These are phyloP conservation scores for Eustoma russellianum DNA, from an alignment of 257 asterid genomes.

Conservation along the genomic window DNA sequence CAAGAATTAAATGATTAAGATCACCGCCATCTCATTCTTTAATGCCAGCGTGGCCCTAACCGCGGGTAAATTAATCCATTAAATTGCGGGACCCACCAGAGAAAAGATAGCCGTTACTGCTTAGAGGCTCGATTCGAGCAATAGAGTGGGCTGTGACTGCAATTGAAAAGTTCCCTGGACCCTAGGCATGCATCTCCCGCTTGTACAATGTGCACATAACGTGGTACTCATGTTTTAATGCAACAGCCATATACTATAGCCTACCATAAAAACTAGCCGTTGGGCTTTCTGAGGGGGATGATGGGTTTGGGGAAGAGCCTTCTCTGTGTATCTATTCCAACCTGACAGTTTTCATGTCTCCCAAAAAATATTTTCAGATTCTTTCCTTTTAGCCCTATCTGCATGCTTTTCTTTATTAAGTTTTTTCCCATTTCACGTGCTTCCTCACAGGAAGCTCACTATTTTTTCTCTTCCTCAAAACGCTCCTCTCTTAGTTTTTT, in stretches of 20 bases:
- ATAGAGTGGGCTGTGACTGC: too few relatives aligned
- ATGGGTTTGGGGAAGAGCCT: constrained; percentile 7
- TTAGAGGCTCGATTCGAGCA: constrained; percentile 6
- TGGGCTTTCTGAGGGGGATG: constrained; percentile 14
- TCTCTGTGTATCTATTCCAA: constrained; percentile 14
- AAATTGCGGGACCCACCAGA: constrained; percentile 25
- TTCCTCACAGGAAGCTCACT: constrained; percentile 20
- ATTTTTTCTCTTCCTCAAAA: neutral
- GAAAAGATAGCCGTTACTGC: constrained; percentile 67
- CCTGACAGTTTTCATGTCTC: constrained; percentile 36
- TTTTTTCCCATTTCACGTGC: constrained; percentile 31
- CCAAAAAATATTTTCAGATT: constrained; percentile 15
- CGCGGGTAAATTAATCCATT: too few relatives aligned
- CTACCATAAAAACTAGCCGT: constrained; percentile 70
- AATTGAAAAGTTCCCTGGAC: constrained; percentile 2
- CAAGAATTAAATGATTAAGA: too few relatives aligned
- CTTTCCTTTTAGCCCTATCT: constrained; percentile 10
- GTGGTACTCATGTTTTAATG: constrained; percentile 16
- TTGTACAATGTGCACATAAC: neutral
- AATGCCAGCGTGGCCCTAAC: too few relatives aligned
- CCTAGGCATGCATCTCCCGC: constrained; percentile 16
- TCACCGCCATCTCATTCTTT: too few relatives aligned
- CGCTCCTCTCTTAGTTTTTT: constrained; percentile 13
- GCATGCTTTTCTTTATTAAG: constrained; percentile 1
- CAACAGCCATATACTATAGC: neutral